A percentile compares a stretch with the other conserved stretches of the same genome.
These are phyloP conservation scores for Heliosperma pusillum DNA, from an alignment of 148 eudicot genomes.

Conservation along the genomic window DNA sequence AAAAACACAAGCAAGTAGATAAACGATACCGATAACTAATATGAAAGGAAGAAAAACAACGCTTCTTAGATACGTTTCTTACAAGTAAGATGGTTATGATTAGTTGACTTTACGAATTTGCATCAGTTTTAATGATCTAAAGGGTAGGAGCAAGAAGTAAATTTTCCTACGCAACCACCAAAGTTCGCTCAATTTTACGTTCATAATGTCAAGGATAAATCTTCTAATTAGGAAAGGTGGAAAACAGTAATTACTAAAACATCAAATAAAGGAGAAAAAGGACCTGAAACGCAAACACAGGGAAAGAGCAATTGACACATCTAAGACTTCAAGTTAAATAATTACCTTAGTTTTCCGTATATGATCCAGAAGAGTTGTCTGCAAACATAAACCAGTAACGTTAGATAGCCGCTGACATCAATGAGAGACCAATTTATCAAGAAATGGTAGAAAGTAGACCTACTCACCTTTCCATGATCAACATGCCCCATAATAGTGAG, in stretches of 20 bases:
- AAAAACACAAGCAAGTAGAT: not conserved
- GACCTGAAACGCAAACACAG: not conserved
- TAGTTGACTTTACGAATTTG: not conserved
- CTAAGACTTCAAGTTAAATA: slow-evolving; percentile 14
- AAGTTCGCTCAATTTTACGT: not conserved
- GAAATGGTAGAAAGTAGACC: slow-evolving; percentile 1
- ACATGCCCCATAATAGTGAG: slow-evolving; percentile 99
- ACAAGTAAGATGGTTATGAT: not conserved
- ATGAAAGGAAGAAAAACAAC: not conserved
- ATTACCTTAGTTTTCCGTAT: slow-evolving; percentile 89
- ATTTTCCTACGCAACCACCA: not conserved
- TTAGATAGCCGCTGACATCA: slow-evolving; percentile 30
- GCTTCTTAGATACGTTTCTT: not conserved
- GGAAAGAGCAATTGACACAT: slow-evolving; percentile 12
- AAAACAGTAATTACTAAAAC: not conserved
- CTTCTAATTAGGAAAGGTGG: not conserved
- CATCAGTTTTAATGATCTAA: not conserved
- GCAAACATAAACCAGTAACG: slow-evolving; percentile 37
- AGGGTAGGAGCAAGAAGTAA: not conserved
- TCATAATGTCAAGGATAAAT: not conserved
- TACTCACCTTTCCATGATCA: slow-evolving; percentile 91
- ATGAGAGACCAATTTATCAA: slow-evolving; percentile 1
- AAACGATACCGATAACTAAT: not conserved
- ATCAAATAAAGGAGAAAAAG: not conserved
- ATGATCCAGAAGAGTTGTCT: slow-evolving; percentile 95